phyloP scores from a whole-genome alignment of 2,329 filamentous ascomycete genomes.

The Paecilomyces fulvus region DNA sequence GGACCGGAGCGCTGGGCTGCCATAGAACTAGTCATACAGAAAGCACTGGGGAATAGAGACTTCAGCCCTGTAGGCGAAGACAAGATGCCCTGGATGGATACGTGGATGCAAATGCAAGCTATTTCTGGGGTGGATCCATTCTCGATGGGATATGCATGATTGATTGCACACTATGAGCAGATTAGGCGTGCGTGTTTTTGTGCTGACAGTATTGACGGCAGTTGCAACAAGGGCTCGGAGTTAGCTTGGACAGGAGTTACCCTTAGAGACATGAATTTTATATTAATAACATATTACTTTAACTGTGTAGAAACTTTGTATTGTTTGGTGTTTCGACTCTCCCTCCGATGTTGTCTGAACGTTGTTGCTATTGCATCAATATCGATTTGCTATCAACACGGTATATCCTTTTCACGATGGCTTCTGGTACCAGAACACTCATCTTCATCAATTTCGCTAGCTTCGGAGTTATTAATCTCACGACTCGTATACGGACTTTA shows the following conservation, averaged over 20 bases:
- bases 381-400: no score
- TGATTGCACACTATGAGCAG: not conserved
- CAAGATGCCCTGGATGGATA: conserved; percentile 5
- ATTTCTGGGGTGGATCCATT: conserved; percentile 1
- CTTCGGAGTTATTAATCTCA: no score
- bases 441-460: no score
- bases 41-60: not conserved
- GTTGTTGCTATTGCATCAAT: no score
- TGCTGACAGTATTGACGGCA: not conserved
- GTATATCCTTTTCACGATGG: no score
- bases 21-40: conserved; percentile 1
- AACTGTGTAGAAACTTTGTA: not conserved
- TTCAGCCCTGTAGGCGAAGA: conserved; percentile 1
- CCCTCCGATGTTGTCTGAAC: no score
- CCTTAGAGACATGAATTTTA: not conserved
- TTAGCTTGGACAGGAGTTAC: not conserved
- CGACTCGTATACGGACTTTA: no score
- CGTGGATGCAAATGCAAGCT: conserved; percentile 3
- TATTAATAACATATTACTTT: no score
- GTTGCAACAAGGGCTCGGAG: not conserved
- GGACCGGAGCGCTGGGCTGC: not conserved
- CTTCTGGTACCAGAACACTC: no score
- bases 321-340: not conserved
- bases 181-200: not conserved
- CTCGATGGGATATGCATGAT: conserved; percentile 1